These are phyloP conservation scores for Cladophialophora exuberans DNA, from an alignment of 2,329 filamentous ascomycete genomes.

Conservation along the genomic window DNA sequence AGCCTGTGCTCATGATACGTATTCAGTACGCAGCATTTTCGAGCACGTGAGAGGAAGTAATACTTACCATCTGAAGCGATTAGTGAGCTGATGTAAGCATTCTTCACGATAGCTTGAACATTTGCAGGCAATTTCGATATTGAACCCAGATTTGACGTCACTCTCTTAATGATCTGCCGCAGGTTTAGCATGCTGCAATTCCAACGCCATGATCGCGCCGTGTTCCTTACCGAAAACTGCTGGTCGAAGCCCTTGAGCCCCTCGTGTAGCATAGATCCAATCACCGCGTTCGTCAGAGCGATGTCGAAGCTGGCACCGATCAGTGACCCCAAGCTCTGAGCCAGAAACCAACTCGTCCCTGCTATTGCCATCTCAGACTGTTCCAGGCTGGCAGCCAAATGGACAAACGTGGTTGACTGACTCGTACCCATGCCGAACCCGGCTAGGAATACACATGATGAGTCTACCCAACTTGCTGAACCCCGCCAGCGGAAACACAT, in stretches of 20 bases:
- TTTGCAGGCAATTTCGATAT: not conserved
- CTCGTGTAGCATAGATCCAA: not conserved
- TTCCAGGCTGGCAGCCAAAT: conserved; percentile 52
- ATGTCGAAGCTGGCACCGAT: conserved; percentile 17
- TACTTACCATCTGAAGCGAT: not conserved
- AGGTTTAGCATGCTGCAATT: no score
- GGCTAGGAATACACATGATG: conserved; percentile 62
- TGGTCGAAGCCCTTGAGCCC: not conserved
- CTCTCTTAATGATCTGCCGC: not conserved
- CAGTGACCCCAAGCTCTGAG: conserved; percentile 14
- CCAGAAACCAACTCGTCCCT: conserved; percentile 51
- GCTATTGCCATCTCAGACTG: conserved; percentile 54
- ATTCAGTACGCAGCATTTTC: no score
- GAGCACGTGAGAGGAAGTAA: no score
- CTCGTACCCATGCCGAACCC: conserved; percentile 57
- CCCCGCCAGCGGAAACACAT: conserved; percentile 64
- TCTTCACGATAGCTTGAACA: not conserved
- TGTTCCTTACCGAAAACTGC: not conserved
- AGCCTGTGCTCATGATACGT: no score
- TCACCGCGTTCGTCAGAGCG: conserved; percentile 2
- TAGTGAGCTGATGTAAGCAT: not conserved
- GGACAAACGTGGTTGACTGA: conserved; percentile 52
- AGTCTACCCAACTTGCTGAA: conserved; percentile 58
- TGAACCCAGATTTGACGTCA: not conserved
- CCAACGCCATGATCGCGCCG: no score